Evolutionary conservation across 1,139 yeast genomes (phyloP).

Genomic region (Protomyces lactucae-debilis): DNA sequence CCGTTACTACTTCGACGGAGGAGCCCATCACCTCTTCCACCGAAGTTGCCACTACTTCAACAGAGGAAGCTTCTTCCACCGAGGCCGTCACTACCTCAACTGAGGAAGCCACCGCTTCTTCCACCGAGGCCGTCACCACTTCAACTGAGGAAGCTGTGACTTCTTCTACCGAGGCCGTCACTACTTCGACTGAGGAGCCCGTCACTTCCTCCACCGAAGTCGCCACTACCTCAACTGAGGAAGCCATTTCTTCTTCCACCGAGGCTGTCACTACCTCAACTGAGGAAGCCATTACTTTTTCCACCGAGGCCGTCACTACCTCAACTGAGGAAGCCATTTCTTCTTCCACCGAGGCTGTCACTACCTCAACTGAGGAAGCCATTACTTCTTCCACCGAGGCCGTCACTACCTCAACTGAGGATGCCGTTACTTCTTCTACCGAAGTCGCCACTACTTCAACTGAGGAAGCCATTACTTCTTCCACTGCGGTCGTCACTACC

Average conservation of each 20-base stretch:
- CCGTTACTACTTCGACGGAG: not conserved
- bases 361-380: not conserved
- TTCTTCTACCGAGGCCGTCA: not conserved
- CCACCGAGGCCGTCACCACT: not conserved
- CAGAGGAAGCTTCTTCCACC: not conserved
- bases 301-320: not conserved
- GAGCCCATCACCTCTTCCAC: not conserved
- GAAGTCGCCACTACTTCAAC: not conserved
- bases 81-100: not conserved
- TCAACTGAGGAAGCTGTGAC: not conserved
- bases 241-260: not conserved
- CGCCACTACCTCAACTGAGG: not conserved
- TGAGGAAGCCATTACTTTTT: not conserved
- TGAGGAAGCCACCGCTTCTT: not conserved
- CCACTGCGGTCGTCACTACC: not conserved
- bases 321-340: not conserved
- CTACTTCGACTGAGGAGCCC: not conserved
- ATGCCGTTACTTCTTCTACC: not conserved
- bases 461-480: not conserved
- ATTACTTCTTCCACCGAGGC: not conserved
- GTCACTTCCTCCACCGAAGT: not conserved
- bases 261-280: not conserved
- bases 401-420: not conserved
- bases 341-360: not conserved
- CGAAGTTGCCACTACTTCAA: too few relatives aligned